A percentile compares a stretch with the other conserved stretches of the same genome.
Evolutionary conservation across 805 yeast genomes (phyloP).

Genomic region (Pichia nakasei): DNA sequence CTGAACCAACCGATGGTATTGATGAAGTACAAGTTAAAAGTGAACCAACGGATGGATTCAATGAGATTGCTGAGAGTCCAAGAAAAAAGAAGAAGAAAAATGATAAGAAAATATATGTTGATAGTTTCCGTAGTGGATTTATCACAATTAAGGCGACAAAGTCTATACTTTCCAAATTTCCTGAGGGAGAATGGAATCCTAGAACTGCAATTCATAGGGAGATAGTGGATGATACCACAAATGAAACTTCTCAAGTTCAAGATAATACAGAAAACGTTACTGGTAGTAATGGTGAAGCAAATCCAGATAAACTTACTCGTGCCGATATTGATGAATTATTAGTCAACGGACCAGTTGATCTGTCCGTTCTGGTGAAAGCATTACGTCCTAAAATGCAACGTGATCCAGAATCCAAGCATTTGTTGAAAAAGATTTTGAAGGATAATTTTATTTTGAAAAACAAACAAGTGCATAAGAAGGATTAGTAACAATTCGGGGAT

Average conservation of each 20-base stretch:
- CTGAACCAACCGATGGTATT: neutral
- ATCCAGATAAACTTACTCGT: slow-evolving; percentile 33
- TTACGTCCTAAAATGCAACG: slow-evolving; percentile 54
- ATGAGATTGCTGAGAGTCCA: neutral
- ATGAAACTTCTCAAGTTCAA: slow-evolving; percentile 14
- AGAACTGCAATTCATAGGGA: slow-evolving; percentile 28
- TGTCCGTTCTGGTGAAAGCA: slow-evolving; percentile 50
- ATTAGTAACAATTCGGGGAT: too few relatives aligned
- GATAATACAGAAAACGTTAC: neutral
- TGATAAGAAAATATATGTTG: slow-evolving; percentile 29
- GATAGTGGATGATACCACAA: slow-evolving; percentile 8
- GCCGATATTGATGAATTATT: slow-evolving; percentile 65
- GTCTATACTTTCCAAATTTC: slow-evolving; percentile 54
- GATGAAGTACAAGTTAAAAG: neutral
- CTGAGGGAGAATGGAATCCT: slow-evolving; percentile 83
- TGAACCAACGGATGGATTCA: neutral
- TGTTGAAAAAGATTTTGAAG: slow-evolving; percentile 37
- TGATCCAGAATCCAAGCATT: slow-evolving; percentile 54
- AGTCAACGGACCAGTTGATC: slow-evolving; percentile 38
- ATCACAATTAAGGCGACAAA: slow-evolving; percentile 59
- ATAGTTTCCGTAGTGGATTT: slow-evolving; percentile 38
- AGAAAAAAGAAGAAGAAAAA: slow-evolving; percentile 5
- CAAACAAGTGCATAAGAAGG: slow-evolving; percentile 21
- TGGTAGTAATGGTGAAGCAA: neutral
- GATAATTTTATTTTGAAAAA: slow-evolving; percentile 25